phyloP scores from a whole-genome alignment of 169 alveolate species.

The Eimeria sp. region DNA sequence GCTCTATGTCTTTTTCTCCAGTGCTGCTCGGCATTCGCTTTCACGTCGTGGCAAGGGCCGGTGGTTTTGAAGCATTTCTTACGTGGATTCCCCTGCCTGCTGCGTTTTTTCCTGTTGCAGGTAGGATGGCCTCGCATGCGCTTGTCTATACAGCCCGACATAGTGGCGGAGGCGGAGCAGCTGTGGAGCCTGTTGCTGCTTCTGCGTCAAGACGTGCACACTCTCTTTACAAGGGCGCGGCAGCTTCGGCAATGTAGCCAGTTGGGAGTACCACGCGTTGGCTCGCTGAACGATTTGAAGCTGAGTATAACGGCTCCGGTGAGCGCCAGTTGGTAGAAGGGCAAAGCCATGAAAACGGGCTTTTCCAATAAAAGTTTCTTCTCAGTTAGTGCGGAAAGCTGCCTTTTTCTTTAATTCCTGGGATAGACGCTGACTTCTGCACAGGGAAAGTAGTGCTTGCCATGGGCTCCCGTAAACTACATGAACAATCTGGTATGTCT shows the following conservation, averaged over 20 bases:
- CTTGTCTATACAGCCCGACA: conserved; percentile 7
- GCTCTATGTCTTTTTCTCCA: background rate
- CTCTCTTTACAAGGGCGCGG: conserved; percentile 49
- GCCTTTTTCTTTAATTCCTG: background rate
- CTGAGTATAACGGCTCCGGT: conserved; percentile 55
- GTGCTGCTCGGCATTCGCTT: background rate
- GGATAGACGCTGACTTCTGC: background rate
- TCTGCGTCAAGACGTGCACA: conserved; percentile 49
- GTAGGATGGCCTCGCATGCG: conserved; percentile 74
- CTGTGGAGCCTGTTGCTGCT: conserved; percentile 36
- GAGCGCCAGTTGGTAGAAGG: background rate
- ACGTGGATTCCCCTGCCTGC: background rate
- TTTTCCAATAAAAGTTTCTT: background rate
- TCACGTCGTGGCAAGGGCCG: background rate
- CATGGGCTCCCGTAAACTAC: background rate
- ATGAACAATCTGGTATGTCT: background rate
- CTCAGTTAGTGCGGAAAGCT: background rate
- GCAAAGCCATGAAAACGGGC: background rate
- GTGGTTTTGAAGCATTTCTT: background rate
- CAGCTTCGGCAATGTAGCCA: background rate
- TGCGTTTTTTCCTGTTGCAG: background rate
- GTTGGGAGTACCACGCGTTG: conserved; percentile 24
- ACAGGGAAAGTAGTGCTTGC: background rate
- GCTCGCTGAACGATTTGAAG: conserved; percentile 67
- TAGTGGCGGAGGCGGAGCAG: conserved; percentile 46